Conservation (phyloP, 2,329 filamentous ascomycete species). For the Laburnicola sp. region DNA sequence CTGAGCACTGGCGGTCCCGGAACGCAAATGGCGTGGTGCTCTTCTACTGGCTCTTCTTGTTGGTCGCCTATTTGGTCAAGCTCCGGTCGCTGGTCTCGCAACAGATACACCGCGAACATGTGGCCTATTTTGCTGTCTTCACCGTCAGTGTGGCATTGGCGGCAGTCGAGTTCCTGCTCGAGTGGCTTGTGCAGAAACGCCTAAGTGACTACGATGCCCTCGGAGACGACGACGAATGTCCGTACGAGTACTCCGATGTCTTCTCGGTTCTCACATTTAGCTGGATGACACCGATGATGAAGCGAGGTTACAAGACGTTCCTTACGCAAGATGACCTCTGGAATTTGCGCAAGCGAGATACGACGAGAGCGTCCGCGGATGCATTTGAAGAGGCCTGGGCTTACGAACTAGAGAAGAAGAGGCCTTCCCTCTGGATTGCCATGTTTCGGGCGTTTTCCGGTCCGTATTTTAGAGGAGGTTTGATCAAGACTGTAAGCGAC, state of each 20-base stretch:
- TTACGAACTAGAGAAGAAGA: conserved; percentile 69
- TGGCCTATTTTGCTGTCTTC: conserved; percentile 78
- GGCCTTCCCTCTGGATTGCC: conserved; percentile 83
- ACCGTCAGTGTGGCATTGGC: conserved; percentile 72
- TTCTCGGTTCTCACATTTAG: conserved; percentile 93
- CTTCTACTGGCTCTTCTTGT: conserved; percentile 88
- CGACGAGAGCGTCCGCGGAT: conserved; percentile 71
- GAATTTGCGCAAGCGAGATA: conserved; percentile 81
- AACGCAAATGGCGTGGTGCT: conserved; percentile 86
- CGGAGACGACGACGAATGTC: conserved; percentile 70
- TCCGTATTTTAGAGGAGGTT: conserved; percentile 76
- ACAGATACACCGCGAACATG: conserved; percentile 65
- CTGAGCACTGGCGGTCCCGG: conserved; percentile 80
- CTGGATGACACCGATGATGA: conserved; percentile 99
- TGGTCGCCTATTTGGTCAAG: conserved; percentile 79
- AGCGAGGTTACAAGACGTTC: conserved; percentile 85
- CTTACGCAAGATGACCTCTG: conserved; percentile 94
- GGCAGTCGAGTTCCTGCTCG: conserved; percentile 70
- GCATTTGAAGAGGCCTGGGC: conserved; percentile 77
- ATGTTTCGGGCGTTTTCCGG: conserved; percentile 82
- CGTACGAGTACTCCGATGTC: conserved; percentile 86
- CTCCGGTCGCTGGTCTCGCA: conserved; percentile 83
- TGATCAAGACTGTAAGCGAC: conserved; percentile 91
- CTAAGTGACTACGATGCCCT: conserved; percentile 69
- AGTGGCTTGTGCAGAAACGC: conserved; percentile 86